A percentile compares a stretch with the other conserved stretches of the same genome.
Evolutionary conservation across 768 basidiomycete genomes (phyloP).

Genomic region (Asterophora lycoperdoides): DNA sequence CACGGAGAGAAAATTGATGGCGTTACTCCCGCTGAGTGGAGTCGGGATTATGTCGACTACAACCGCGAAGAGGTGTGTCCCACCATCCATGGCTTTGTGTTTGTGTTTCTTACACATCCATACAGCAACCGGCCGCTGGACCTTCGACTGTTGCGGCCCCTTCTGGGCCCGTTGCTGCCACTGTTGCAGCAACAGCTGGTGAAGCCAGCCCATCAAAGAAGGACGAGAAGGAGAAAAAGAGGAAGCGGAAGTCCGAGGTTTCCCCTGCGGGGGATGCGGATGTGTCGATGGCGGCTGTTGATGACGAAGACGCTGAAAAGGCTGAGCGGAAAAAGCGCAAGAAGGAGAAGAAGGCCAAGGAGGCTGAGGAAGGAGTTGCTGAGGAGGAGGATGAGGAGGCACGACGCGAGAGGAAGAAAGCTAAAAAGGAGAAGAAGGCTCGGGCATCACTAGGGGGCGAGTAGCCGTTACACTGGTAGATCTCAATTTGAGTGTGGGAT

Average conservation of each 20-base stretch:
- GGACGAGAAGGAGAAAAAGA: slow-evolving; percentile 76
- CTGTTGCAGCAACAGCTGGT: slow-evolving; percentile 9
- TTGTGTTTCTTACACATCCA: slow-evolving; percentile 11
- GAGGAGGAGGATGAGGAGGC: slow-evolving; percentile 57
- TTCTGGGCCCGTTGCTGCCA: slow-evolving; percentile 17
- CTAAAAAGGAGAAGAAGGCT: slow-evolving; percentile 68
- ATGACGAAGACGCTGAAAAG: slow-evolving; percentile 43
- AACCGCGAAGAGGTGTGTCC: slow-evolving; percentile 51
- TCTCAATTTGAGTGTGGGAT: too few species aligned
- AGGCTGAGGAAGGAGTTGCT: slow-evolving; percentile 39
- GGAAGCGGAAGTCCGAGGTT: slow-evolving; percentile 72
- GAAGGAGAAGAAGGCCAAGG: slow-evolving; percentile 59
- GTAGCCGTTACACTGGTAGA: too few species aligned
- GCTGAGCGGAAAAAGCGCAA: slow-evolving; percentile 57
- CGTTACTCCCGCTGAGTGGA: slow-evolving; percentile 89
- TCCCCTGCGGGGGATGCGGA: slow-evolving; percentile 38
- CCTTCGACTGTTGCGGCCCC: slow-evolving; percentile 26
- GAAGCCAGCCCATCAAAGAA: slow-evolving; percentile 36
- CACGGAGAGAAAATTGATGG: slow-evolving; percentile 87
- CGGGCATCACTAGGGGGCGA: slow-evolving; percentile 39
- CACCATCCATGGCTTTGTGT: slow-evolving; percentile 7
- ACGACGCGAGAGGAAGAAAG: slow-evolving; percentile 55
- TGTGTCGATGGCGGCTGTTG: slow-evolving; percentile 37
- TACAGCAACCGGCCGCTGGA: slow-evolving; percentile 33
- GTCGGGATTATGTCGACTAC: slow-evolving; percentile 91